Evolutionary conservation across 345 rosid genomes (phyloP), one percentile per base, ranked within the genome.

Genomic region (Eucalyptus pauciflora): DNA sequence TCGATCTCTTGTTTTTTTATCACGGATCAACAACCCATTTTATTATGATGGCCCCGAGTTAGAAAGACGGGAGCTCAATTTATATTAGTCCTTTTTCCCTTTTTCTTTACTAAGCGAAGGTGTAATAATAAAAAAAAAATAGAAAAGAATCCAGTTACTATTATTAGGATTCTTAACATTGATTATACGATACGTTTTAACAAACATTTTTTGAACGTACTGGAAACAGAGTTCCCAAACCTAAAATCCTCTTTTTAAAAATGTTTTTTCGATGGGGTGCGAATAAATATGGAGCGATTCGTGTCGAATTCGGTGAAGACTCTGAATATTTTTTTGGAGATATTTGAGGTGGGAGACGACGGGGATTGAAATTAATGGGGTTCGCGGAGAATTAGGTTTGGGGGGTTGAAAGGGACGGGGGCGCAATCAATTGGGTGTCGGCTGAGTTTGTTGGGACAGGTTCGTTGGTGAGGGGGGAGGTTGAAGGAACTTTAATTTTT

Each of bases 41-140:
- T 7, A 52, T 4, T 8, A 52, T 52, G 20, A 52, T 18, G 56
- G 4, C 11, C 1, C 29, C 1, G 29, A 56, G 62, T 10, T 56
- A 17, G 27, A 56, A 10, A 56, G 13, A 56, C 3, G 62, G 27
- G 27, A 22, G 12, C 29, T 56, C 62, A 24, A 24, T 4, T 9
- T 1, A 24, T 56, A 22, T 9, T 24, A 1, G 12, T 2, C 62
- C 0, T 22, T 56, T 20, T 56, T 1, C 62, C 29, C 11, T 24
- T 9, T 56, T 56, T 56, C 29, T 56, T 56, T 56, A 2, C 13
- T 56, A 24, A 22, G 12, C 6, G 5, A 22, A 56, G 29, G 29
- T 10, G 13, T 56, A 5, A 56, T 24, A 10, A 56, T 24, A 3
- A 24, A 18, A 18, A 56, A 18, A 18, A 52, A 52, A 22, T 4